phyloP scores from a whole-genome alignment of 495 filamentous ascomycete species.

The Xylaria sp. region DNA sequence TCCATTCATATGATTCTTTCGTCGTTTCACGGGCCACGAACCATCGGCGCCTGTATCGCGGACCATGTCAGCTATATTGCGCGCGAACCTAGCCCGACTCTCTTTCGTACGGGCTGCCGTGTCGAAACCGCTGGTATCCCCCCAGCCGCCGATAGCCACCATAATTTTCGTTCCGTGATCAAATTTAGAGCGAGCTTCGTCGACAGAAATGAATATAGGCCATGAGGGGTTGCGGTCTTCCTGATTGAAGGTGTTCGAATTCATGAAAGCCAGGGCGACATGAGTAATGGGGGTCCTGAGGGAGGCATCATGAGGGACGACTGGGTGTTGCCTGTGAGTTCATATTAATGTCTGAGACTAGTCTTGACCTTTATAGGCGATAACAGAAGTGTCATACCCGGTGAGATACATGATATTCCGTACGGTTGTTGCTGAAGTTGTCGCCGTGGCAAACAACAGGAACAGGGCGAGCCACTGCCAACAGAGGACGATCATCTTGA shows the following conservation, averaged over 20 bases:
- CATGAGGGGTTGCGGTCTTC: constrained; percentile 51
- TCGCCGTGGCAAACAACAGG: constrained; percentile 23
- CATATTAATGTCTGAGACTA: not conserved
- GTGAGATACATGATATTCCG: constrained; percentile 68
- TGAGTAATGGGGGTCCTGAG: constrained; percentile 62
- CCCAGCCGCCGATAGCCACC: constrained; percentile 79
- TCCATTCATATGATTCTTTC: not conserved
- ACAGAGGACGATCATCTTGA: constrained; percentile 15
- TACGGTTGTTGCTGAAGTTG: constrained; percentile 33
- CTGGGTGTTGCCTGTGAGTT: constrained; percentile 56
- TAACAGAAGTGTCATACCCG: constrained; percentile 46
- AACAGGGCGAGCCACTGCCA: constrained; percentile 27
- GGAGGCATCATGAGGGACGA: constrained; percentile 53
- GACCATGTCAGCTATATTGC: constrained; percentile 70
- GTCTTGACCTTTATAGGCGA: not conserved
- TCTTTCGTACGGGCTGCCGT: constrained; percentile 60
- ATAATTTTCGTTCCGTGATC: constrained; percentile 65
- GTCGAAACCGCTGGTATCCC: constrained; percentile 69
- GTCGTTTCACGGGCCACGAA: constrained; percentile 20
- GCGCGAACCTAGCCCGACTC: constrained; percentile 64
- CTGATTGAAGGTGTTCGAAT: constrained; percentile 64
- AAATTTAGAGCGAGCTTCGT: constrained; percentile 64
- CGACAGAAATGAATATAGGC: constrained; percentile 67
- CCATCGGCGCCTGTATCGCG: constrained; percentile 67
- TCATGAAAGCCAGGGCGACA: constrained; percentile 74